phyloP scores from a whole-genome alignment of 805 yeast species.

The Candida maris region DNA sequence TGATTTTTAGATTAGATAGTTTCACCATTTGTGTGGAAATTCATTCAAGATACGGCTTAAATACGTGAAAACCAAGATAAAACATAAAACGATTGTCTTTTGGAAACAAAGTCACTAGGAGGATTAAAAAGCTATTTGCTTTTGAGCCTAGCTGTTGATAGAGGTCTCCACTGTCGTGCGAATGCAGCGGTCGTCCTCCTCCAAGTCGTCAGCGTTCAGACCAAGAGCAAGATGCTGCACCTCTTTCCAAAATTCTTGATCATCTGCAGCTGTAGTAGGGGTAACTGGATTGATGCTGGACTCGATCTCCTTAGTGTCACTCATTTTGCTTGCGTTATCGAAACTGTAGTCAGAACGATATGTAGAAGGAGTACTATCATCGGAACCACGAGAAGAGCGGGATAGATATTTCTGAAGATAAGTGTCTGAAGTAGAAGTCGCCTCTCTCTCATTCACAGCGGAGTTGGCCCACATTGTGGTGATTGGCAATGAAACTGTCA shows the following conservation, averaged over 20 bases:
- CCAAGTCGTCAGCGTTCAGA: slow-evolving; percentile 23
- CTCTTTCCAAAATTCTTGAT: slow-evolving; percentile 29
- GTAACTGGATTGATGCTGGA: slow-evolving; percentile 9
- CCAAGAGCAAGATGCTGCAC: slow-evolving; percentile 29
- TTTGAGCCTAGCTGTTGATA: slow-evolving; percentile 1
- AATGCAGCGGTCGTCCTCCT: slow-evolving; percentile 13
- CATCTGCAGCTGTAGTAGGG: slow-evolving; percentile 21
- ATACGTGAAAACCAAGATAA: too few relatives aligned
- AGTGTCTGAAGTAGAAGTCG: slow-evolving; percentile 35
- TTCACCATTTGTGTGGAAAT: neutral
- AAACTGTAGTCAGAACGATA: slow-evolving; percentile 5
- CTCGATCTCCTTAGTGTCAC: slow-evolving; percentile 13
- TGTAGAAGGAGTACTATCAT: slow-evolving; percentile 10
- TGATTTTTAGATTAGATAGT: slow-evolving; percentile 1
- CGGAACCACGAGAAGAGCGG: slow-evolving; percentile 13
- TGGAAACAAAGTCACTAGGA: too few relatives aligned
- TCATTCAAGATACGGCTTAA: too few relatives aligned
- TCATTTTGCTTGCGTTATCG: slow-evolving; percentile 1
- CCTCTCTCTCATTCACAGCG: slow-evolving; percentile 45
- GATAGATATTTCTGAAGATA: slow-evolving; percentile 18
- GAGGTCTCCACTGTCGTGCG: slow-evolving; percentile 18
- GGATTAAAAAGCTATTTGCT: too few relatives aligned
- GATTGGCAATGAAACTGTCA: slow-evolving; percentile 72
- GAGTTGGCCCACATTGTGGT: slow-evolving; percentile 88
- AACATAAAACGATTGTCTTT: too few relatives aligned